These are phyloP conservation scores for Pleurotus platypus DNA, from an alignment of 768 basidiomycete genomes.

Conservation along the genomic window DNA sequence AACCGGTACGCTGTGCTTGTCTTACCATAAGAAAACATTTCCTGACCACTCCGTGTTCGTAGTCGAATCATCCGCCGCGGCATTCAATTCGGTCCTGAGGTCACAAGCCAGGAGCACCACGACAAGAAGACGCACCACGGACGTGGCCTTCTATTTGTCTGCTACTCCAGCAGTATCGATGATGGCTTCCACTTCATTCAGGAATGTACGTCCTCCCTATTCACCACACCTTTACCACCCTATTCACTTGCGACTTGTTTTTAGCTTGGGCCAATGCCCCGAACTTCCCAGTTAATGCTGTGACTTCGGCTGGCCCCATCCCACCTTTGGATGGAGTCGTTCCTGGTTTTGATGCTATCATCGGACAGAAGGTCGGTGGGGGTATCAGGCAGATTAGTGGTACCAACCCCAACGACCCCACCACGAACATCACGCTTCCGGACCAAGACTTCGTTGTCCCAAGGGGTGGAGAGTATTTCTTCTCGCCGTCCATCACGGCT, in stretches of 20 bases:
- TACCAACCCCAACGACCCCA: constrained; percentile 27
- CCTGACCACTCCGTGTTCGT: constrained; percentile 7
- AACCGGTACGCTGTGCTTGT: constrained; percentile 22
- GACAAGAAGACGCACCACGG: constrained; percentile 35
- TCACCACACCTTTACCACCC: not conserved
- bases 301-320: constrained; percentile 23
- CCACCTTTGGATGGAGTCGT: constrained; percentile 18
- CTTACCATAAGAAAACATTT: not conserved
- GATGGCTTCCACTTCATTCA: constrained; percentile 42
- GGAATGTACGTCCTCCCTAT: constrained; percentile 22
- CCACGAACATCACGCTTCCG: constrained; percentile 26
- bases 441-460: constrained; percentile 33
- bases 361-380: constrained; percentile 28
- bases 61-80: constrained; percentile 45
- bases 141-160: constrained; percentile 46
- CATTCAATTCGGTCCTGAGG: constrained; percentile 50
- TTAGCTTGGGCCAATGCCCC: constrained; percentile 36
- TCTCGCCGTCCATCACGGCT: constrained; percentile 44
- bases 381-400: constrained; percentile 6
- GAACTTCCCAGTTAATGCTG: constrained; percentile 29
- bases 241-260: not conserved
- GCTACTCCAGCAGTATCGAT: constrained; percentile 37
- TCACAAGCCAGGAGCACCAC: constrained; percentile 32
- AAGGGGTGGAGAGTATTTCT: constrained; percentile 53
- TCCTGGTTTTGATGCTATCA: constrained; percentile 45